Base-by-base conservation (phyloP, 1,284 basidiomycete species). In the Heterobasidion occidentale region DNA sequence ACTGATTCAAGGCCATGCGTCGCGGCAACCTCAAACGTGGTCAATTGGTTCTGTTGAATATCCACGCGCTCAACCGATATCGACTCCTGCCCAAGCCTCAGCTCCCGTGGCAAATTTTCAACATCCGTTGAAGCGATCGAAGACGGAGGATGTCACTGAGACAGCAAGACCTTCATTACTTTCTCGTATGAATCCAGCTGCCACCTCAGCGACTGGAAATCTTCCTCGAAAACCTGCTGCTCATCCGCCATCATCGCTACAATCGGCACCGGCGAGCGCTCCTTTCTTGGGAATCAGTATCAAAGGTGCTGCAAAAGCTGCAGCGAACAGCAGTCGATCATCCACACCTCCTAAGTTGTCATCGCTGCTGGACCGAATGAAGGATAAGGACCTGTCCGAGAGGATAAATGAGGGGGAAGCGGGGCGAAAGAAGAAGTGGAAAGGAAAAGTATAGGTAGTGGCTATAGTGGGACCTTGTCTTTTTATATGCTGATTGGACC, bases 281-380 rank as follows among this genome's bases (percentile, higher is more conserved):
- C 14, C 53, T 17, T 17, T 46, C 15, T 47, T 55, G 12, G 62
- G 64, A 17, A 56, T 58, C 14, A 63, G 59, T 48, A 65, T 63
- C 58, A 65, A 64, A 62, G 83, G 83, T 46, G 82, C 83, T 20
- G 82, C 81, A 44, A 70, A 59, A 51, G 65, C 66, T 17, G 60
- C 52, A 12, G 46, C 36, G 49, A 59, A 53, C n/a, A 57, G 11
- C 54, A 58, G 9, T 48, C 59, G 8, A 7, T 51, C 48, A 17
- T 53, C 46, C 35, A 36, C 55, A 48, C 53, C 52, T 36, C 48
- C 61, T 51, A 55, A 59, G 46, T 59, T 67, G 14, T 65, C 72
- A 34, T 76, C 79, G 42, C 65, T 83, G 46, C 65, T 83, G 58
- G 70, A 79, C 53, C 74, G 80, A 62, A 62, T 82, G 61, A 66